Evolutionary conservation across 208 protist species (phyloP).

Genomic region (Acanthamoeba royreba): DNA sequence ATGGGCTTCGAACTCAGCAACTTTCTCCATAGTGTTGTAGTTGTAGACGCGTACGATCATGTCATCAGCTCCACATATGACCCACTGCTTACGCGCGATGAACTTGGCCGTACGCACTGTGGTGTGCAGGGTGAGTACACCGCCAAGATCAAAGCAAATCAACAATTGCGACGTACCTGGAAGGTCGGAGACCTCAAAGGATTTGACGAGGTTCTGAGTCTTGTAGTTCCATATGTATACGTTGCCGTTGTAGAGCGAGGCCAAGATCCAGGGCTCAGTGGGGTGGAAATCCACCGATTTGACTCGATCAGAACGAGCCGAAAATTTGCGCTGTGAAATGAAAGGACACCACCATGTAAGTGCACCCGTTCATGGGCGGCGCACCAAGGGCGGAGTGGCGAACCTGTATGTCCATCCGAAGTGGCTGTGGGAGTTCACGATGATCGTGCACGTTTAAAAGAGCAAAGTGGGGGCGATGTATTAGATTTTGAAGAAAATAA

Average conservation of each 20-base stretch:
- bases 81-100: slow-evolving; percentile 94
- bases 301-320: slow-evolving; percentile 92
- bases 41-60: slow-evolving; percentile 94
- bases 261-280: slow-evolving; percentile 95
- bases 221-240: slow-evolving; percentile 98
- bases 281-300: slow-evolving; percentile 99
- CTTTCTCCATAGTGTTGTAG: slow-evolving; percentile 98
- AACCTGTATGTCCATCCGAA: slow-evolving; percentile 63
- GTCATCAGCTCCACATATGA: slow-evolving; percentile 95
- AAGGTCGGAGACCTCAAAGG: slow-evolving; percentile 93
- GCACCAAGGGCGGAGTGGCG: background rate
- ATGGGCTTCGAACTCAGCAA: slow-evolving; percentile 95
- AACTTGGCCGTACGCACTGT: slow-evolving; percentile 93
- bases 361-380: background rate
- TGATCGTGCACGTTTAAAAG: too few relatives aligned
- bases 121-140: too few relatives aligned
- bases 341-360: background rate
- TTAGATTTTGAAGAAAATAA: too few relatives aligned
- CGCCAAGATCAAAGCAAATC: too few relatives aligned
- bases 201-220: slow-evolving; percentile 92
- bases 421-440: slow-evolving; percentile 46
- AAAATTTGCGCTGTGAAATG: slow-evolving; percentile 80
- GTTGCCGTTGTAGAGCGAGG: slow-evolving; percentile 90
- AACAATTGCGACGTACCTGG: too few relatives aligned
- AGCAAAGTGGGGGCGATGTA: too few relatives aligned